Base-by-base conservation (phyloP, 495 filamentous ascomycete genomes). In the Aspergillus ostianus region DNA sequence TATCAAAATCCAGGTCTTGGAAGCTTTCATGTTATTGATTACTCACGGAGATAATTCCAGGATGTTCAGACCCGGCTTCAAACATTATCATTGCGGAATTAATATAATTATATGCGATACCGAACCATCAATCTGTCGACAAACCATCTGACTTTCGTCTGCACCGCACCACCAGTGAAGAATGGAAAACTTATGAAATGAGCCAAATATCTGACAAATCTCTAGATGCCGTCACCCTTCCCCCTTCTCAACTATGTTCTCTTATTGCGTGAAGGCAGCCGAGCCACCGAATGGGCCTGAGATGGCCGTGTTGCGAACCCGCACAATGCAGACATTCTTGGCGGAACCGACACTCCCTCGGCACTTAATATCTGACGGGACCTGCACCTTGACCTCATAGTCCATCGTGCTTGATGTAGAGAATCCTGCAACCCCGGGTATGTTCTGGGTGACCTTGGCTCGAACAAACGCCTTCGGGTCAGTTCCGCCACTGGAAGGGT, bases 201-300 rank as follows among this genome's bases (percentile, higher is more conserved):
- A 26, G 23, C 2, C 23, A 26, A 4, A 26, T 26, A 26, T 26
- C 4, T 26, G 4, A 26, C 23, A 26, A 26, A 26, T 26, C 2
- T 26, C 23, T 26, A 26, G 23, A 26, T 4, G 23, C 23, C 23
- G 23, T 26, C 23, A 26, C 23, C 23, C 2, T 26, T 26, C 23
- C 6, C 10, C 10, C 30, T 1, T 12, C 8, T 32, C 30, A 7
- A 8, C 30, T 12, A 13, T 41, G 1, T 41, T 1, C 13, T 13
- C 2, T 41, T 10, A 44, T 61, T 53, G 51, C 7, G 72, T 74
- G 59, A 76, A 76, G 18, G 73, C 73, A 52, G 69, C 70, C 3
- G 79, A 80, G 21, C 85, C 84, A 53, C 85, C 85, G 62, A 87
- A 87, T 2, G 85, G 85, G 2, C 85, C 85, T 7, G 83, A 84